These are phyloP conservation scores for Aureobasidium namibiae DNA, from an alignment of 2,329 filamentous ascomycete species.

Conservation along the genomic window DNA sequence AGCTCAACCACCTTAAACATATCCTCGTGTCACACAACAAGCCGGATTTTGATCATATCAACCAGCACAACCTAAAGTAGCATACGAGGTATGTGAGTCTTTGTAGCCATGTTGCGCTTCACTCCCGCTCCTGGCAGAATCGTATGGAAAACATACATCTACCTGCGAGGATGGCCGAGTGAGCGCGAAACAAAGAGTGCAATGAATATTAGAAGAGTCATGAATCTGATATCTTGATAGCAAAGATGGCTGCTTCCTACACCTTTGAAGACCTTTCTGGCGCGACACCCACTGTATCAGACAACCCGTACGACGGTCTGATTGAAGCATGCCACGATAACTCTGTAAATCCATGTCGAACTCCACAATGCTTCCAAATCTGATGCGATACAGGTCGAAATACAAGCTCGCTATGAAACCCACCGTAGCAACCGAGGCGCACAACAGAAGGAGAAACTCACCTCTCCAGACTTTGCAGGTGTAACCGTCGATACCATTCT, in stretches of 20 bases:
- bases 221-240: neutral
- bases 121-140: neutral
- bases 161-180: neutral
- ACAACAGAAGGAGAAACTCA: constrained; percentile 66
- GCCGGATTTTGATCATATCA: neutral
- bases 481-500: constrained; percentile 71
- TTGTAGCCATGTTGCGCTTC: no score
- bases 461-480: constrained; percentile 58
- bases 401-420: constrained; percentile 63
- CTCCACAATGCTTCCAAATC: neutral
- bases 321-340: constrained; percentile 60
- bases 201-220: neutral
- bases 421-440: constrained; percentile 70
- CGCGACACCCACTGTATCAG: constrained; percentile 26
- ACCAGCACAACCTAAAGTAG: no score
- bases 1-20: neutral
- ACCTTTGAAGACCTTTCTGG: constrained; percentile 29
- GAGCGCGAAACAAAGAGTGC: neutral
- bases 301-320: constrained; percentile 70
- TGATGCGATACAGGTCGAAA: constrained; percentile 43
- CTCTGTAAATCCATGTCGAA: constrained; percentile 41
- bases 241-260: constrained; percentile 27
- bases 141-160: neutral
- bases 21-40: no score
- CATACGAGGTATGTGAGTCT: neutral